These are phyloP conservation scores for Papilionanthe hybrid DNA, from an alignment of 116 monocot genomes.

Conservation along the genomic window DNA sequence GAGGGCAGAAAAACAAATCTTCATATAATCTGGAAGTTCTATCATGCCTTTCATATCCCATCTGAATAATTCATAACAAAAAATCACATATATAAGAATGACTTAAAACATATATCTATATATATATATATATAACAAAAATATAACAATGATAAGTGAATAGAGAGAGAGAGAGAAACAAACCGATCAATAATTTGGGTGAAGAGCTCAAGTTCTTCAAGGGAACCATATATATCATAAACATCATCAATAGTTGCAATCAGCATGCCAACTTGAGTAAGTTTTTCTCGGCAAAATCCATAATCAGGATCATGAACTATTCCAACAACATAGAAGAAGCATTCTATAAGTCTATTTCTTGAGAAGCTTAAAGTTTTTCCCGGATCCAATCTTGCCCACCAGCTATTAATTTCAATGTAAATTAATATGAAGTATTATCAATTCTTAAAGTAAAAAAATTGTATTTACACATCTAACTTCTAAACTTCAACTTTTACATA, in stretches of 20 bases:
- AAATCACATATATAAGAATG: not conserved
- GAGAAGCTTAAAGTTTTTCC: not conserved
- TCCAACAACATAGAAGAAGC: slow-evolving; percentile 3
- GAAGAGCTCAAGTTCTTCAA: slow-evolving; percentile 25
- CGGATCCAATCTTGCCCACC: slow-evolving; percentile 7
- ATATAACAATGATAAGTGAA: too few relatives aligned
- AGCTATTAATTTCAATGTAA: not conserved
- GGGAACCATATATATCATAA: slow-evolving; percentile 22
- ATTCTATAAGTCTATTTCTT: slow-evolving; percentile 6
- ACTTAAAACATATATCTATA: too few relatives aligned
- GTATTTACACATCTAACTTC: too few relatives aligned
- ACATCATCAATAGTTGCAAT: slow-evolving; percentile 22
- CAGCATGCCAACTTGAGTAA: slow-evolving; percentile 9
- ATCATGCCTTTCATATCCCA: slow-evolving; percentile 16
- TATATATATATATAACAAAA: too few relatives aligned
- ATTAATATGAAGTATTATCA: not conserved
- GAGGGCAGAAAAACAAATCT: slow-evolving; percentile 13
- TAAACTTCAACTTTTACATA: too few relatives aligned
- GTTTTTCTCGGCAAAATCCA: slow-evolving; percentile 1
- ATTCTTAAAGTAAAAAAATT: too few relatives aligned
- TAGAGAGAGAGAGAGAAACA: too few relatives aligned
- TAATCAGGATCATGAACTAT: not conserved
- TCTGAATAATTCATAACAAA: slow-evolving; percentile 2
- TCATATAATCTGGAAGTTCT: slow-evolving; percentile 26
- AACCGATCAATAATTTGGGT: slow-evolving; percentile 25